These are phyloP conservation scores for Orbilia blumenaviensis DNA, from an alignment of 2,329 filamentous ascomycete species.

Conservation along the genomic window DNA sequence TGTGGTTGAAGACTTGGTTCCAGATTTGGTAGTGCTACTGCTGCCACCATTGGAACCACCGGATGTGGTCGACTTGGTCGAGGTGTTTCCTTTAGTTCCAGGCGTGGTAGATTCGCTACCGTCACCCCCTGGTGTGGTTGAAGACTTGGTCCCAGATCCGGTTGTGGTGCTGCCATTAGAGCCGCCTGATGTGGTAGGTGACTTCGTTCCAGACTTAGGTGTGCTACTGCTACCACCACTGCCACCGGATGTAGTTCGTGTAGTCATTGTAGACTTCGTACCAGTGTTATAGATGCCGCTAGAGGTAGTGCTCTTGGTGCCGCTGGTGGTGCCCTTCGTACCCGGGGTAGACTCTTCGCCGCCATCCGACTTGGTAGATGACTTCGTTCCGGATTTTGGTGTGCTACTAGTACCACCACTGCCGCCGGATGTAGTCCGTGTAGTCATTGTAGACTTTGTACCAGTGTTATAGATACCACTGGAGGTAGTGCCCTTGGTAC, in stretches of 20 bases:
- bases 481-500: too few relatives aligned
- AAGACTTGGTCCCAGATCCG: neutral
- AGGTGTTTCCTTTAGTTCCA: too few relatives aligned
- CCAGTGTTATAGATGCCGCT: too few relatives aligned
- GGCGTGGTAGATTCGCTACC: too few relatives aligned
- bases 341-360: too few relatives aligned
- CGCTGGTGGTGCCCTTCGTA: neutral
- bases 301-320: too few relatives aligned
- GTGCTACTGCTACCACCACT: neutral
- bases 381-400: neutral
- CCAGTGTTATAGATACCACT: too few relatives aligned
- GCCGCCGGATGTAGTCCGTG: neutral
- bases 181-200: neutral
- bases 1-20: too few relatives aligned
- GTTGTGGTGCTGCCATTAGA: neutral
- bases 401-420: neutral
- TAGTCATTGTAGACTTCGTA: neutral
- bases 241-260: neutral
- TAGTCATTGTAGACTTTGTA: neutral
- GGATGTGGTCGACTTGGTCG: too few relatives aligned
- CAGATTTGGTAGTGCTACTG: neutral
- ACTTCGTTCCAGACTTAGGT: neutral
- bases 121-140: neutral
- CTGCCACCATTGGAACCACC: neutral
- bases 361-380: neutral